Base-by-base conservation (phyloP, 2,329 filamentous ascomycete species). In the Magnaporthiopsis incrustans region DNA sequence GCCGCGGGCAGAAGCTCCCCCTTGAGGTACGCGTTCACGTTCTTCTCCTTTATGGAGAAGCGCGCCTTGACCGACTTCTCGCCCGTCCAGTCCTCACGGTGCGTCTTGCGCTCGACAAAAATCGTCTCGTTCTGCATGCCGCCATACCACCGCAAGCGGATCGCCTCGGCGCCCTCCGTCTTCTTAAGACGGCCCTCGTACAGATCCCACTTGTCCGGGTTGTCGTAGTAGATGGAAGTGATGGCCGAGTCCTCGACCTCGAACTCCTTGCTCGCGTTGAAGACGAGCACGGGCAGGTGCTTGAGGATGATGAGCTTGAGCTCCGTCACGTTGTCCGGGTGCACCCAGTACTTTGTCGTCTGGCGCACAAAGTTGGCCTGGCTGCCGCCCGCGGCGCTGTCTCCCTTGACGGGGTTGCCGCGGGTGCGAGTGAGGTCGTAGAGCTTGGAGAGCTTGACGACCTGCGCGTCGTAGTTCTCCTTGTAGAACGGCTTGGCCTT, bases 281-380 rank as follows among this genome's bases (percentile, higher is more conserved):
- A 99, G 14, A 99, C 95, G 22, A 99, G 83, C 11, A 99, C 95
- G 0, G 95, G 95, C 67, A 99, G 82, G 79, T 99, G 95, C 81
- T 99, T 98, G 63, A 99, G 82, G 73, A 99, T 93, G 73, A 99
- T 94, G 75, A 99, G 88, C 81, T 99, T 99, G 67, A 99, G 78
- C 78, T 99, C 95, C 6, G 95, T 98, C 70, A 99, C 95, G 73
- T 99, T 99, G 77, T 98, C 95, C 3, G 91, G 91, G 73, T 99
- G 95, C 59, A 99, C 95, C 95, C 95, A 99, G 80, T 99, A 99
- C 77, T 99, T 99, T 38, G 95, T 99, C 0, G 95, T 99, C 74
- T 98, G 91, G 66, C 95, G 90, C 67, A 99, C 87, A 73, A 99
- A 99, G 81, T 90, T 98, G 73, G 93, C 94, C 77, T 99, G 95